phyloP scores from a whole-genome alignment of 2,329 filamentous ascomycete species.

The Colletotrichum lindemuthianum region DNA sequence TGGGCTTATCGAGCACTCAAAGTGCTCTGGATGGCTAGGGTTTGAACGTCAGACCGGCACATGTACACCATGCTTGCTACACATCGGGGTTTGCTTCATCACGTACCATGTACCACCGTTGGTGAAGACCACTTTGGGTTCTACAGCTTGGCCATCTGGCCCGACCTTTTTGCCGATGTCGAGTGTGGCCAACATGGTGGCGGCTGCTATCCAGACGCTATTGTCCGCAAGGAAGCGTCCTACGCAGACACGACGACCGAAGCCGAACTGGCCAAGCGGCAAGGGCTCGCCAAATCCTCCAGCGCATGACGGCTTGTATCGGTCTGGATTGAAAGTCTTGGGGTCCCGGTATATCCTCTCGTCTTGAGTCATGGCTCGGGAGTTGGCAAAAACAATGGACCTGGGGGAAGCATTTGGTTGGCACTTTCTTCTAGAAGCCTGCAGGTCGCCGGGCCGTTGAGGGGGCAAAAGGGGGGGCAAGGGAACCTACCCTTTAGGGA shows the following conservation, averaged over 20 bases:
- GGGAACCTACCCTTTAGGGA: conserved; percentile 58
- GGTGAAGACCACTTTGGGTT: conserved; percentile 33
- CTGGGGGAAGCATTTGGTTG: conserved; percentile 15
- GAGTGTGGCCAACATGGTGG: conserved; percentile 46
- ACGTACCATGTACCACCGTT: conserved; percentile 35
- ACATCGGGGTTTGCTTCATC: not conserved
- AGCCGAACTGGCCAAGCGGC: conserved; percentile 52
- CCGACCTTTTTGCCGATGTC: conserved; percentile 44
- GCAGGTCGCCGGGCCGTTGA: conserved; percentile 22
- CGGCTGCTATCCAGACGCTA: conserved; percentile 49
- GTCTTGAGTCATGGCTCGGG: conserved; percentile 57
- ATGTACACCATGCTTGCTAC: no score
- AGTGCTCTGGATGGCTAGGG: conserved; percentile 45
- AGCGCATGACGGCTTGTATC: conserved; percentile 47
- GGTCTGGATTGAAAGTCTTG: conserved; percentile 56
- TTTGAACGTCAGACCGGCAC: conserved; percentile 19
- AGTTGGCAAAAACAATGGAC: conserved; percentile 54
- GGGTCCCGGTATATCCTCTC: conserved; percentile 52
- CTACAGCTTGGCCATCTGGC: conserved; percentile 43
- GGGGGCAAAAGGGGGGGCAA: conserved; percentile 7
- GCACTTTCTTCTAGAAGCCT: conserved; percentile 32
- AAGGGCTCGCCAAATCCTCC: conserved; percentile 52
- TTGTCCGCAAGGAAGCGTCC: conserved; percentile 48
- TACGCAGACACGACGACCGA: conserved; percentile 46
- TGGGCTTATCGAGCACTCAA: conserved; percentile 40